Evolutionary conservation across 192 early-diverging fungal species (phyloP), one percentile per base, ranked within the genome.

Genomic region (Backusella psychrophila): DNA sequence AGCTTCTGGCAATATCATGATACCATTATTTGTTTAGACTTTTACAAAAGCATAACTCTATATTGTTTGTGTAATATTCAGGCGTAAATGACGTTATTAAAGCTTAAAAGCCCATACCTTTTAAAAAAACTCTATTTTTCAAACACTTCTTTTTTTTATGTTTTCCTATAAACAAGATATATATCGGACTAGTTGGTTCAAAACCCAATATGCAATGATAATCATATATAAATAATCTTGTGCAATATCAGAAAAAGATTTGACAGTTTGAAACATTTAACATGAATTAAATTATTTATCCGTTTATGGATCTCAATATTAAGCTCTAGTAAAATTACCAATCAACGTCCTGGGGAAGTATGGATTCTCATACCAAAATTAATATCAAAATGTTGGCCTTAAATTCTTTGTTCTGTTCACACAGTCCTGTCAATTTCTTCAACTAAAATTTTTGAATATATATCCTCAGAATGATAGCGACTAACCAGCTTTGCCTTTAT

Each of bases 11-110:
- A 63, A 26, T 14, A 63, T 14, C 8, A 29, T 63, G 56, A 26
- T 29, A 29, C 9, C 21, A 63, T 63, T 63, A 63, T 29, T 23
- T 29, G 56, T 63, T 63, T 63, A 26, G 21, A 63, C 21, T 23
- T 63, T 63, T 63, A 63, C 56, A 63, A 63, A 63, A 63, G 21
- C 26, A 63, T n/a, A 63, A 63, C 56, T 59, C 53, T 63, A 63
- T 63, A 63, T 63, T 63, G 7, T 29, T 63, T 63, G 56, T 63
- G 56, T 29, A 63, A 26, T 63, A 14, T 5, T 0, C 5, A 14
- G 56, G 56, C 56, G 56, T 63, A 26, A 63, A 63, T 63, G 56
- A 63, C 56, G 56, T 63, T 63, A 63, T 29, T 63, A 63, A 63
- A 63, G 26, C 56, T 63, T 63, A 63, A 63, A 63, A 63, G 23